Evolutionary conservation across 75 land plant species (phyloP).

Genomic region (Pseudotsuga menziesii): DNA sequence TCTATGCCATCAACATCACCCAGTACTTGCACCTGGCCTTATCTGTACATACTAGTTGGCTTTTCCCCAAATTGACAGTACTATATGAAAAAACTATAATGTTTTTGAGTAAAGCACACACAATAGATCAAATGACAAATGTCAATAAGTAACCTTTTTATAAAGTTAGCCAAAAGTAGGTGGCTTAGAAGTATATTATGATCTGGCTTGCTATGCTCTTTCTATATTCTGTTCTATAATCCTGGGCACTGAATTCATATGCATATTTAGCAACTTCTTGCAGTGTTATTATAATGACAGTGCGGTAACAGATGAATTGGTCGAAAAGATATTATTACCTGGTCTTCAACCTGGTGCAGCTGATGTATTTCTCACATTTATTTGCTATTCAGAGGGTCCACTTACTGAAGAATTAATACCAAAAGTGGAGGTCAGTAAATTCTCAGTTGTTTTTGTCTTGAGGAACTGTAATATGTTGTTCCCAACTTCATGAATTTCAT

Average conservation of each 20-base stretch:
- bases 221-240: neutral
- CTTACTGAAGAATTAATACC: slow-evolving; percentile 95
- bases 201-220: neutral
- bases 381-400: slow-evolving; percentile 97
- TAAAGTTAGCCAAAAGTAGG: no score
- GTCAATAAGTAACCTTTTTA: no score
- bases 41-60: no score
- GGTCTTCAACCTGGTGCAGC: slow-evolving; percentile 95
- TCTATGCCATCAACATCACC: no score
- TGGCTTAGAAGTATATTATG: neutral
- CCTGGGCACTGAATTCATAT: slow-evolving; percentile 1
- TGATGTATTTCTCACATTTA: slow-evolving; percentile 95
- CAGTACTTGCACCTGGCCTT: no score
- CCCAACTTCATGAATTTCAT: neutral
- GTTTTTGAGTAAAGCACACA: no score
- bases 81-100: no score
- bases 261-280: slow-evolving; percentile 11
- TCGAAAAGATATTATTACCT: slow-evolving; percentile 75
- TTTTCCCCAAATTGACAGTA: no score
- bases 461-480: neutral
- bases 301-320: slow-evolving; percentile 93
- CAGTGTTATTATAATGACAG: slow-evolving; percentile 94
- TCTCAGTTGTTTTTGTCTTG: neutral
- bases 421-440: slow-evolving; percentile 58
- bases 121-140: no score